These are phyloP conservation scores for Quambalaria eucalypti DNA, from an alignment of 1,284 basidiomycete species.

Conservation along the genomic window DNA sequence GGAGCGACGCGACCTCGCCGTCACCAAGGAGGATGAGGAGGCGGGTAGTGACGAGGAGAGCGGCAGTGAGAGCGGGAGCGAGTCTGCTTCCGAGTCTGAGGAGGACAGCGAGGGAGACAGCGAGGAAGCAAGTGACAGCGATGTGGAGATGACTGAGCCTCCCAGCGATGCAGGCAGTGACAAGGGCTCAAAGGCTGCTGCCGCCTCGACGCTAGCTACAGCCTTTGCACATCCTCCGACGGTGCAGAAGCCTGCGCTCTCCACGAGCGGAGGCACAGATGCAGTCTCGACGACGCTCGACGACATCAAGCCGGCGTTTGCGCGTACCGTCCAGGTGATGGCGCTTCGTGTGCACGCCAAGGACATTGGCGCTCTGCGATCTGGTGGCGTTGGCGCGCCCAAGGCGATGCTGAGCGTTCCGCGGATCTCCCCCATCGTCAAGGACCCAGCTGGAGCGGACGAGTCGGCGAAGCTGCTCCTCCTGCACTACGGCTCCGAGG, in stretches of 20 bases:
- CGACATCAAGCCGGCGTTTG: background rate
- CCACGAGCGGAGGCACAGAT: no score
- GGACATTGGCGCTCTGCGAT: background rate
- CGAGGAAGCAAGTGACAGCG: background rate
- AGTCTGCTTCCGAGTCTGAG: constrained; percentile 2
- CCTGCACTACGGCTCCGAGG: background rate
- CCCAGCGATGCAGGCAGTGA: no score
- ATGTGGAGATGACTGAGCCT: background rate
- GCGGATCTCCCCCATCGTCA: background rate
- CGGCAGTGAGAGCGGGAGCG: constrained; percentile 10
- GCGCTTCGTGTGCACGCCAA: background rate
- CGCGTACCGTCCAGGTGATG: background rate
- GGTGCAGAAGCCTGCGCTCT: no score
- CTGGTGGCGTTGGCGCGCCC: background rate
- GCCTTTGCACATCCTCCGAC: no score
- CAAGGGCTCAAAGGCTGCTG: no score
- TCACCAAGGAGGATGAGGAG: constrained; percentile 48
- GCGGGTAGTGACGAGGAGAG: background rate
- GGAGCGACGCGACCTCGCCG: constrained; percentile 61
- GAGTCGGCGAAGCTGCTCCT: background rate
- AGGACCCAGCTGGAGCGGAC: background rate
- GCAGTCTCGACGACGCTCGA: background rate
- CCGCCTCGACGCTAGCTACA: no score
- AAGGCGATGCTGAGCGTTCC: background rate
- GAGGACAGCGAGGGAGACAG: constrained; percentile 3